Evolutionary conservation across 192 early-diverging fungal species (phyloP).

Genomic region (Cetraspora pellucida): DNA sequence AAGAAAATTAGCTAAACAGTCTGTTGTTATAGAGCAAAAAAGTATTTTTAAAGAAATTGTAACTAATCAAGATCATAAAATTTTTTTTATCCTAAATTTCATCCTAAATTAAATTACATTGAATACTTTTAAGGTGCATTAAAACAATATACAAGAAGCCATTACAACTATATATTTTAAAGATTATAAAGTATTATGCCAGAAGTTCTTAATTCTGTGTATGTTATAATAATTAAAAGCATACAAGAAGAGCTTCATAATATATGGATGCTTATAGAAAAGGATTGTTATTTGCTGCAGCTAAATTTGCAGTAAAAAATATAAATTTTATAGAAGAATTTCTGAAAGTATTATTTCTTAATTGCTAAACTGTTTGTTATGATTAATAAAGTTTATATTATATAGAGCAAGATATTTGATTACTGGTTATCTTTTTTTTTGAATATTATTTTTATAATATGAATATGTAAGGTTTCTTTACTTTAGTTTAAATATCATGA

Average conservation of each 20-base stretch:
- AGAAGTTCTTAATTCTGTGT: slow-evolving; percentile 25
- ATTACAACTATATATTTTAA: slow-evolving; percentile 35
- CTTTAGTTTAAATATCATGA: too few relatives aligned
- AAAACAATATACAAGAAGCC: slow-evolving; percentile 29
- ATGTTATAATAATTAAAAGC: slow-evolving; percentile 28
- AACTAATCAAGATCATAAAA: slow-evolving; percentile 2
- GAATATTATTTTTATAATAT: too few relatives aligned
- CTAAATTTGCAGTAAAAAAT: slow-evolving; percentile 35
- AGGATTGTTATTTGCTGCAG: slow-evolving; percentile 20
- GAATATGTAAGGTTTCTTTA: too few relatives aligned
- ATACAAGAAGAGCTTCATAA: slow-evolving; percentile 17
- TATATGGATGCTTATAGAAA: slow-evolving; percentile 37
- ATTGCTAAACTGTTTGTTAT: too few relatives aligned
- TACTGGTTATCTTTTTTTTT: too few relatives aligned
- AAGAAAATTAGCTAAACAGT: slow-evolving; percentile 16
- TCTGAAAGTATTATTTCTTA: too few relatives aligned
- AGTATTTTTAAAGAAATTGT: slow-evolving; percentile 13
- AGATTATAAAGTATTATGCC: slow-evolving; percentile 23
- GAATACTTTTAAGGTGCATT: slow-evolving; percentile 35
- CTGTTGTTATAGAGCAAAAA: slow-evolving; percentile 13
- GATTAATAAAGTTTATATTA: too few relatives aligned
- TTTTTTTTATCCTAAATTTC: slow-evolving; percentile 37
- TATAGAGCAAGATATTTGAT: too few relatives aligned
- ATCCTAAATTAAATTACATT: slow-evolving; percentile 41
- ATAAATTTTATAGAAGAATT: slow-evolving; percentile 23